A percentile compares a stretch with the other conserved stretches of the same genome.
phyloP scores from a whole-genome alignment of 2,329 filamentous ascomycete species.

The Aspergillus transmontanensis region DNA sequence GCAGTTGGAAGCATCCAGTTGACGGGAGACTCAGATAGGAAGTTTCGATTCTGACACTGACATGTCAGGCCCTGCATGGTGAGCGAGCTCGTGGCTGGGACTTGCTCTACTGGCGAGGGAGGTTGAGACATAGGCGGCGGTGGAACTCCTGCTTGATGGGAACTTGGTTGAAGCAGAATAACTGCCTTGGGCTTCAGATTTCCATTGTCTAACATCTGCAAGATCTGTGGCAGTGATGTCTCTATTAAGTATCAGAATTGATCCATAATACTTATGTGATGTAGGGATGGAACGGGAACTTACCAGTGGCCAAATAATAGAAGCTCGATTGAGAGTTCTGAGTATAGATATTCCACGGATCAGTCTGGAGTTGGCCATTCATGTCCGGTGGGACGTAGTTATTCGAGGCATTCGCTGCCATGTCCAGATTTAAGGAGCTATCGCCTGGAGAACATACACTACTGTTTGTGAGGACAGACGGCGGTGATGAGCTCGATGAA shows the following conservation, averaged over 20 bases:
- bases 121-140: constrained; percentile 2
- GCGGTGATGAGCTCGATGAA: background rate
- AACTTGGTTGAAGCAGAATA: constrained; percentile 16
- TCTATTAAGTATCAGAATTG: constrained; percentile 10
- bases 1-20: background rate
- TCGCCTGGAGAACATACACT: background rate
- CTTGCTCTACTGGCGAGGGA: background rate
- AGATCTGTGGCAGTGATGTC: constrained; percentile 21
- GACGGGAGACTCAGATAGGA: background rate
- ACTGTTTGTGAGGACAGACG: background rate
- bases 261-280: background rate
- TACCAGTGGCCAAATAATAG: constrained; percentile 16
- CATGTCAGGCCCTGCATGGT: background rate
- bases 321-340: background rate
- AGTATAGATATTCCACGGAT: constrained; percentile 6
- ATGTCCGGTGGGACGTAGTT: constrained; percentile 2
- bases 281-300: background rate
- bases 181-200: constrained; percentile 17
- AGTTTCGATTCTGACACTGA: background rate
- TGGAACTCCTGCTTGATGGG: background rate
- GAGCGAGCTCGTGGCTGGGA: background rate
- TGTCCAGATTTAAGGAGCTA: background rate
- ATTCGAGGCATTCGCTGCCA: background rate
- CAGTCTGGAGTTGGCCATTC: constrained; percentile 1
- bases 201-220: constrained; percentile 16